Evolutionary conservation across 805 yeast species (phyloP), one percentile per base, ranked within the genome.

Genomic region (Ogataea methylovora): DNA sequence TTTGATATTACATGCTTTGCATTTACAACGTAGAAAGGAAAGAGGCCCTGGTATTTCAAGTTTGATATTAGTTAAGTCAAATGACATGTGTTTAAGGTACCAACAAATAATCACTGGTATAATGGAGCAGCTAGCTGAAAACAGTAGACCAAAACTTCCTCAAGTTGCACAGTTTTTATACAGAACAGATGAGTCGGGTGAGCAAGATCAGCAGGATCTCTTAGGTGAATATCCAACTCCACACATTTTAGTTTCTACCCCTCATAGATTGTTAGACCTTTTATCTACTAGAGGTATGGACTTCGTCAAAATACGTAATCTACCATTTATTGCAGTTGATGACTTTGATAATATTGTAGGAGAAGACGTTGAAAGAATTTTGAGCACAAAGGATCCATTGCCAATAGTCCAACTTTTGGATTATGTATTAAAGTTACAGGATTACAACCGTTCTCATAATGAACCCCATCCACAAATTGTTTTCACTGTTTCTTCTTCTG

Each of bases 211-310:
- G 35, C 51, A 52, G 25, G 42, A 36, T 15, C 27, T 34, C 5
- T 32, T 55, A 5, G 45, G 44, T 2, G 45, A 45, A 7, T 15
- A 14, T 14, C 51, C 49, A 14, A 35, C 43, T 5, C 64, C 65
- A 2, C 59, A 56, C 34, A 38, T 59, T 9, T 25, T 61, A 14
- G 55, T 61, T 2, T 16, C 58, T 1, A 61, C 66, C 0, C 64
- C 66, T 4, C 61, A 52, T 16, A 46, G 64, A 39, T 33, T 61
- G n/a, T 34, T 60, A 11, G 65, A 60, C 39, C 22, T 60, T 20
- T 38, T 60, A 15, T 49, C 62, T 10, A 45, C 55, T 4, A 46
- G 54, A 31, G 60, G 61, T 25, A 52, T 48, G 52, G 57, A 51
- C 23, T 51, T 40, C 32, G 27, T 56, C 9, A 52, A 49, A 24